A percentile compares a stretch with the other conserved stretches of the same genome.
phyloP scores from a whole-genome alignment of 1,139 yeast species.

The Debaryomycetaceae sp. region DNA sequence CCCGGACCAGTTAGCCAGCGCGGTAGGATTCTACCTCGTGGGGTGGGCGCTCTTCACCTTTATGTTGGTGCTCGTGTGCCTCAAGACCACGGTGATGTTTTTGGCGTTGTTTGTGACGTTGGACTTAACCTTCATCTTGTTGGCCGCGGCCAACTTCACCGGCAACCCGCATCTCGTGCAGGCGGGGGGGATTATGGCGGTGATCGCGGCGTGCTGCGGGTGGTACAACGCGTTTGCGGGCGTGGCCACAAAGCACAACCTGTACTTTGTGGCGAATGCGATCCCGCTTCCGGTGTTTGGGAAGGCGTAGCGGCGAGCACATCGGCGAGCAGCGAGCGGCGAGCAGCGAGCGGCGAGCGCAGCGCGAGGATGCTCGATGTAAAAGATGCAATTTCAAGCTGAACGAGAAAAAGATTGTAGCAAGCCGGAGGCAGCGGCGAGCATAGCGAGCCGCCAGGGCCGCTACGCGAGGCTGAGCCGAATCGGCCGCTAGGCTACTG shows the following conservation, averaged over 20 bases:
- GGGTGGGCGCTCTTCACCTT: conserved; percentile 37
- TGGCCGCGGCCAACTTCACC: conserved; percentile 33
- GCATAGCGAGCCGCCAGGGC: too few relatives aligned
- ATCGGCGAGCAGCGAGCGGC: too few relatives aligned
- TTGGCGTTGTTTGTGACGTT: conserved; percentile 26
- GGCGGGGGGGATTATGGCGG: conserved; percentile 73
- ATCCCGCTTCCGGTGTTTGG: conserved; percentile 11
- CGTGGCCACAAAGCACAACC: conserved; percentile 58
- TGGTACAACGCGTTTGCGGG: conserved; percentile 84
- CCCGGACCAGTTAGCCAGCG: conserved; percentile 23
- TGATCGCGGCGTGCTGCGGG: conserved; percentile 63
- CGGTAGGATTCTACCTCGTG: conserved; percentile 29
- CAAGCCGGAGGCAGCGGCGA: too few relatives aligned
- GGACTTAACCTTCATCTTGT: conserved; percentile 30
- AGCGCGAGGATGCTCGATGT: too few relatives aligned
- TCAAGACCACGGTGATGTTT: conserved; percentile 30
- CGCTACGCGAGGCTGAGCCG: too few relatives aligned
- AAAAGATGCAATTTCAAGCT: too few relatives aligned
- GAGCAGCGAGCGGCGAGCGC: too few relatives aligned
- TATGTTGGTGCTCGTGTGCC: conserved; percentile 24
- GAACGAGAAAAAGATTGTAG: too few relatives aligned
- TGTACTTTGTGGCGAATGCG: conserved; percentile 38
- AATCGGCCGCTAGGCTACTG: too few relatives aligned
- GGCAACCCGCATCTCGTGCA: conserved; percentile 28
- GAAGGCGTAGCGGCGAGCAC: too few relatives aligned